Conservation (phyloP, 441 rosid genomes). For the Syzygium syzygioides region DNA sequence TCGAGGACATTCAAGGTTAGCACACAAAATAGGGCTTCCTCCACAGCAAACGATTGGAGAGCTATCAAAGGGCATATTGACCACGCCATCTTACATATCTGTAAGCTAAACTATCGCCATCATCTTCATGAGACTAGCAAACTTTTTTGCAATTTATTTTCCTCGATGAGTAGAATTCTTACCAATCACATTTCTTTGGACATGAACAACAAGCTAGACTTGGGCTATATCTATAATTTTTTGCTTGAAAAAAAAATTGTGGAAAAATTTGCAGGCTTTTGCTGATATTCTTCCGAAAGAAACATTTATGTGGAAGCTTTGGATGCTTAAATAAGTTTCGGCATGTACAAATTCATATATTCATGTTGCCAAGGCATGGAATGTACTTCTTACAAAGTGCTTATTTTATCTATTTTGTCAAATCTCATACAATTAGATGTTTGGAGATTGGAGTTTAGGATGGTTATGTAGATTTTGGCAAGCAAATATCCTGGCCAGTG, state of each 20-base stretch:
- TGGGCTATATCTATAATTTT: neutral
- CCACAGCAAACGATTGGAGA: conserved; percentile 23
- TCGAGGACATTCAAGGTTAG: conserved; percentile 23
- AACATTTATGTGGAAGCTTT: conserved; percentile 53
- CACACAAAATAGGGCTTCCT: conserved; percentile 29
- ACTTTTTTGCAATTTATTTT: neutral
- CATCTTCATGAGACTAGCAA: neutral
- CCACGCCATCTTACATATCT: conserved; percentile 30
- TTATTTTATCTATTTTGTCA: neutral
- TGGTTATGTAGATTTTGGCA: neutral
- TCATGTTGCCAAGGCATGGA: conserved; percentile 44
- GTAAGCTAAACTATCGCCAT: conserved; percentile 23
- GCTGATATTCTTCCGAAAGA: conserved; percentile 36
- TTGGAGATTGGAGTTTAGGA: neutral
- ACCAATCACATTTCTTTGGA: neutral
- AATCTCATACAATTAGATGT: neutral
- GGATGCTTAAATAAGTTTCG: conserved; percentile 42
- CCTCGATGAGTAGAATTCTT: neutral
- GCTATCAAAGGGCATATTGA: conserved; percentile 25
- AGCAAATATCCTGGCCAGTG: rapidly evolving
- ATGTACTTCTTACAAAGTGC: conserved; percentile 46
- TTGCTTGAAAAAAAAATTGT: conserved; percentile 8
- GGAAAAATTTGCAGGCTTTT: conserved; percentile 29
- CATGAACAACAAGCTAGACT: neutral
- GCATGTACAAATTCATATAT: conserved; percentile 42